These are phyloP conservation scores for Komagataella mondaviorum DNA, from an alignment of 805 yeast genomes.

Conservation along the genomic window DNA sequence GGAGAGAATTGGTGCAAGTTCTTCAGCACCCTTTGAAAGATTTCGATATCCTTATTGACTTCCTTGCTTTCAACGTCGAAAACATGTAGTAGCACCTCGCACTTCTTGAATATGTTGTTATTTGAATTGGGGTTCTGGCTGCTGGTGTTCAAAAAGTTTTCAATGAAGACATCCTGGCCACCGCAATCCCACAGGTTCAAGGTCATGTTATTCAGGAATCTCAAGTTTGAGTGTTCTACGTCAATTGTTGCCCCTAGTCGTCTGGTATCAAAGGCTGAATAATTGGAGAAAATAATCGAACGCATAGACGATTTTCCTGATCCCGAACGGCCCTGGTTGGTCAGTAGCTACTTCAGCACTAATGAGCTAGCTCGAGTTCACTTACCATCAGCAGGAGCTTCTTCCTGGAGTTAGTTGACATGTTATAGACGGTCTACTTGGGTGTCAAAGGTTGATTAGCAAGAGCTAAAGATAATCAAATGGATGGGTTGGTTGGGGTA, in stretches of 20 bases:
- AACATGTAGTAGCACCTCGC: slow-evolving; percentile 89
- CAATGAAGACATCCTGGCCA: slow-evolving; percentile 95
- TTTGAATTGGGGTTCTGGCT: slow-evolving; percentile 47
- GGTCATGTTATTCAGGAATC: slow-evolving; percentile 92
- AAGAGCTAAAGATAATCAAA: not conserved
- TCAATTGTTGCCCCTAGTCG: slow-evolving; percentile 95
- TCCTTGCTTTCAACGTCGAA: slow-evolving; percentile 92
- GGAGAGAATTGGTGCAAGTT: slow-evolving; percentile 80
- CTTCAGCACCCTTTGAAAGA: slow-evolving; percentile 71
- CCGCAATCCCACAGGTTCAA: slow-evolving; percentile 97
- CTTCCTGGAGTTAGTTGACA: slow-evolving; percentile 5
- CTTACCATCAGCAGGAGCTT: slow-evolving; percentile 8
- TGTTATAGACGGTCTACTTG: not conserved
- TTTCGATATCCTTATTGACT: slow-evolving; percentile 85
- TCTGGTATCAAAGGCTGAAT: slow-evolving; percentile 93
- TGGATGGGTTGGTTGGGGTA: not conserved
- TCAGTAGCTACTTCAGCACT: not conserved
- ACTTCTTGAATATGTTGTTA: slow-evolving; percentile 89
- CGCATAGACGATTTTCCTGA: slow-evolving; percentile 98
- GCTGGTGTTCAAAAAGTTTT: slow-evolving; percentile 44
- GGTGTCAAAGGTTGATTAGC: not conserved
- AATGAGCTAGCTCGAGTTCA: not conserved
- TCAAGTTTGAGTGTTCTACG: slow-evolving; percentile 91
- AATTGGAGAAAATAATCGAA: slow-evolving; percentile 88
- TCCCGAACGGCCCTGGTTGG: slow-evolving; percentile 77